phyloP scores from a whole-genome alignment of 2,329 filamentous ascomycete species.

The Nemania sp. region DNA sequence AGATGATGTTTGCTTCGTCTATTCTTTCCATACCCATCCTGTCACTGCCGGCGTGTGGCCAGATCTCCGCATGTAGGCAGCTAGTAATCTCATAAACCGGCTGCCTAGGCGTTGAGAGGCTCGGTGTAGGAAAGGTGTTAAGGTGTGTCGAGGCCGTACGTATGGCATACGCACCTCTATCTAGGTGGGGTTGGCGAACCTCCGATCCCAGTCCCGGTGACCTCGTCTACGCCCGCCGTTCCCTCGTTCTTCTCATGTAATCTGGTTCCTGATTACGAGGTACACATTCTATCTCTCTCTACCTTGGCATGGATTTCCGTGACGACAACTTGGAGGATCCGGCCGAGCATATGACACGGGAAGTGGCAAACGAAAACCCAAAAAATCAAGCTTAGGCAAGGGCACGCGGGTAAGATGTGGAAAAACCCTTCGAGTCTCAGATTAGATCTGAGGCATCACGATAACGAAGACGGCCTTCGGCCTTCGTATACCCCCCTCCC shows the following conservation, averaged over 20 bases:
- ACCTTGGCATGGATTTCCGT: background rate
- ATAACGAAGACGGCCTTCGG: background rate
- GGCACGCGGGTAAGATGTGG: slow-evolving; percentile 11
- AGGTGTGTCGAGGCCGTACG: background rate
- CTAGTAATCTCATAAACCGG: background rate
- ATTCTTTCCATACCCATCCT: background rate
- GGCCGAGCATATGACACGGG: background rate
- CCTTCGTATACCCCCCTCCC: too few species aligned
- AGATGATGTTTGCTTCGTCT: slow-evolving; percentile 4
- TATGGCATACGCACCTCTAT: background rate
- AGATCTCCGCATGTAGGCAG: slow-evolving; percentile 4
- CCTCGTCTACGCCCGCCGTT: too few species aligned
- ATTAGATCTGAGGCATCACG: slow-evolving; percentile 6
- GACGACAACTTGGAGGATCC: slow-evolving; percentile 8
- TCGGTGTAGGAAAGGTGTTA: slow-evolving; percentile 17
- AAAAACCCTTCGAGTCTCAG: slow-evolving; percentile 20
- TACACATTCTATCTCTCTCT: too few species aligned
- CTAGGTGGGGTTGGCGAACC: background rate
- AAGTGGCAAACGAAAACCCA: slow-evolving; percentile 4
- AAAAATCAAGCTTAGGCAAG: background rate
- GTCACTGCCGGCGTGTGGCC: background rate
- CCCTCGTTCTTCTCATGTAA: too few species aligned
- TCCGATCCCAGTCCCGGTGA: too few species aligned
- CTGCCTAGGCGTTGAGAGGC: slow-evolving; percentile 13
- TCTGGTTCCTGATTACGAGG: too few species aligned